Evolutionary conservation across 257 asterid species (phyloP), one percentile per base, ranked within the genome.

Genomic region (Echites panduratus): DNA sequence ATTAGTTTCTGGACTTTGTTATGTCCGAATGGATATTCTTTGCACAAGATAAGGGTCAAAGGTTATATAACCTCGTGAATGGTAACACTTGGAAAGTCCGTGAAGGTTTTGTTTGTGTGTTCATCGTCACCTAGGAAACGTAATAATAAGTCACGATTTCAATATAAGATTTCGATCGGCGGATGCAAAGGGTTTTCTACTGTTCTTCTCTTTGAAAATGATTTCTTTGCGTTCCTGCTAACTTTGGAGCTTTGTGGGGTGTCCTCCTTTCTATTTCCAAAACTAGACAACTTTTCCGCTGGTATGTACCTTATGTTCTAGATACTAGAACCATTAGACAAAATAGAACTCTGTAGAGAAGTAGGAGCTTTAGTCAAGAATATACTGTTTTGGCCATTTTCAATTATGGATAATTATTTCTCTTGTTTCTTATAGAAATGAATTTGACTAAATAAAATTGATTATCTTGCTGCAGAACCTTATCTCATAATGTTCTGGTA

Each of bases 401-500:
- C 41, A 45, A 67, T 59, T 2, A 0, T 19, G 13, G 44, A 9
- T 44, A 54, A 20, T 17, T 45, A 22, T 27, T 58, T 20, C 1
- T 58, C n/a, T 2, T 27, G 68, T 67, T 72, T 43, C 10, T 49
- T 9, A 49, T 38, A 41, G n/a, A 32, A 54, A 29, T 26, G 24
- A 32, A 20, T 57, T 48, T 44, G 3, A 11, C 27, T 4, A 13
- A 22, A 17, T 47, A 59, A 66, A 53, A 0, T 5, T 13, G 64
- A 65, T 20, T 58, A 41, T 66, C 43, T 74, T 40, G 26, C 35
- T 12, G 17, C n/a, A 5, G 2, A 19, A 49, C 19, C 47, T 66
- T 48, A 57, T 73, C 74, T 79, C 26, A 74, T 70, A 24, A 49
- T 54, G 27, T 27, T 70, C 38, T 68, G 76, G 38, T 49, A 47